Evolutionary conservation across 2,329 filamentous ascomycete genomes (phyloP).

Genomic region (Fusarium lateritium): DNA sequence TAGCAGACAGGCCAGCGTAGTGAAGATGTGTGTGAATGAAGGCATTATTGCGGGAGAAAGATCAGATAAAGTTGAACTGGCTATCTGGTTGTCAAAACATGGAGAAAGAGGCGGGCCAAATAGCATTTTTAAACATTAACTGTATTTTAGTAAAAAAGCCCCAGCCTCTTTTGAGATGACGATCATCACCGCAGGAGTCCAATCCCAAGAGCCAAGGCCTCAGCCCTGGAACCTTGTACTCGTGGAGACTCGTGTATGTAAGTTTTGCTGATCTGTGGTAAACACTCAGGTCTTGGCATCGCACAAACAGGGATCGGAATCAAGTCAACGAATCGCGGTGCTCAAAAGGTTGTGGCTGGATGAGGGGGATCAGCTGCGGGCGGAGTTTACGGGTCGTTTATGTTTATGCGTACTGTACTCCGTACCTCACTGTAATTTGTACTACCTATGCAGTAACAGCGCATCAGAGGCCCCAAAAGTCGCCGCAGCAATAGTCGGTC

Average conservation of each 20-base stretch:
- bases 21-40: constrained; percentile 19
- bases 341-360: constrained; percentile 22
- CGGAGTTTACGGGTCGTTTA: constrained; percentile 3
- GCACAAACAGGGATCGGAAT: constrained; percentile 21
- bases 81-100: constrained; percentile 1
- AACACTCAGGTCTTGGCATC: constrained; percentile 22
- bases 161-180: constrained; percentile 30
- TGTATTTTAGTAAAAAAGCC: constrained; percentile 7
- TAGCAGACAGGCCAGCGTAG: constrained; percentile 27
- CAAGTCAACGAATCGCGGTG: constrained; percentile 19
- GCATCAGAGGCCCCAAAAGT: constrained; percentile 14
- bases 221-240: constrained; percentile 12
- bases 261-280: constrained; percentile 25
- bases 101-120: background rate
- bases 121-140: constrained; percentile 20
- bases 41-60: constrained; percentile 11
- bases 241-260: constrained; percentile 9
- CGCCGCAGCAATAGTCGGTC: background rate
- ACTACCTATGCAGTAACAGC: constrained; percentile 16
- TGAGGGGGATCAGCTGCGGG: background rate
- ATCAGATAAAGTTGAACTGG: constrained; percentile 1
- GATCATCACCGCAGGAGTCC: constrained; percentile 22
- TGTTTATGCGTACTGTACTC: constrained; percentile 27
- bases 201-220: constrained; percentile 13
- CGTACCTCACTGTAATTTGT: background rate